Percentiles rank a stretch among this genome's conserved stretches.
Evolutionary conservation across 2,329 filamentous ascomycete genomes (phyloP).

Genomic region (Paracoccidioides lutzii): DNA sequence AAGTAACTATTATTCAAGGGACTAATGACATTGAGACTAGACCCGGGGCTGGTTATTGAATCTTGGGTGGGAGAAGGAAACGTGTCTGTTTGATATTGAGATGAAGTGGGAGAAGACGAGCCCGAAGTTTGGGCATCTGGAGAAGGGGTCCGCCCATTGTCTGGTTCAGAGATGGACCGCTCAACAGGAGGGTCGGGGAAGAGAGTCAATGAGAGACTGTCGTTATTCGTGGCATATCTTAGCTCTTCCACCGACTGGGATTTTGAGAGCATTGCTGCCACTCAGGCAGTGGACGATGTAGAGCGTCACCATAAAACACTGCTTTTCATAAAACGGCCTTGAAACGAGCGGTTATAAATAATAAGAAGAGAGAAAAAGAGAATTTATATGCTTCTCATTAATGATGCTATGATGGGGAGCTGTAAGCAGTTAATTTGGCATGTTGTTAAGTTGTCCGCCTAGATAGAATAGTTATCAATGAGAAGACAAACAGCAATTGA

Average conservation of each 20-base stretch:
- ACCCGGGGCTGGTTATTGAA: slow-evolving; percentile 1
- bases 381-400: background rate
- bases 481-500: background rate
- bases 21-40: background rate
- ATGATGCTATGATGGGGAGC: background rate
- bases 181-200: slow-evolving; percentile 8
- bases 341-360: slow-evolving; percentile 1
- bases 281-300: background rate
- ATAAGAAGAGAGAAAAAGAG: background rate
- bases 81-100: background rate
- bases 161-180: slow-evolving; percentile 1
- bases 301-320: background rate
- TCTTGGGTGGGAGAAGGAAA: background rate
- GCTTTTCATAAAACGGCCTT: background rate
- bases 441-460: background rate
- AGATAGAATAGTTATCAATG: background rate
- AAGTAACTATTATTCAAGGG: background rate
- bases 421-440: background rate
- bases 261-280: slow-evolving; percentile 16
- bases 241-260: slow-evolving; percentile 18
- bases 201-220: slow-evolving; percentile 8
- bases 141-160: background rate
- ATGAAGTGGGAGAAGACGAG: background rate
- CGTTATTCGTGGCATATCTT: slow-evolving; percentile 8
- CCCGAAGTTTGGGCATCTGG: background rate